Conservation (phyloP, 352 stramenopile species). For the Pythium folliculosum region DNA sequence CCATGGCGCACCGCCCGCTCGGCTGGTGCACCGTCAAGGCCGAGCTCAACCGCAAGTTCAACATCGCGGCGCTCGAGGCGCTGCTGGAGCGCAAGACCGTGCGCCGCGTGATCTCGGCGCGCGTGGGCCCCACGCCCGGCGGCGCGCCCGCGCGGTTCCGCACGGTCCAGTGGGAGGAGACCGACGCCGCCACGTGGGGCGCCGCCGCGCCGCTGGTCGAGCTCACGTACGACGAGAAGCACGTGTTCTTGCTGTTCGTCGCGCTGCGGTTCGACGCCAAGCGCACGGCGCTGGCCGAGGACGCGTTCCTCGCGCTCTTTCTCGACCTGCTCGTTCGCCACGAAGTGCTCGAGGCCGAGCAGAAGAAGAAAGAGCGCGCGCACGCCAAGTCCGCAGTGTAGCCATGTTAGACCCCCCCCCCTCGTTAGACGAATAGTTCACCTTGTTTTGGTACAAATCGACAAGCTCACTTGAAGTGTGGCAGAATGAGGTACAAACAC, state of each 20-base stretch:
- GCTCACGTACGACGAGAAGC: slow-evolving; percentile 60
- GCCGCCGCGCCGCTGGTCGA: slow-evolving; percentile 80
- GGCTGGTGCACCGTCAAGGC: slow-evolving; percentile 88
- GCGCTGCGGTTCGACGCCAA: slow-evolving; percentile 55
- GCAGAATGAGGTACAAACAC: no score
- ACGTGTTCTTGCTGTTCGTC: slow-evolving; percentile 63
- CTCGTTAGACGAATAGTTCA: background rate
- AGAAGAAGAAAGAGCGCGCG: slow-evolving; percentile 21
- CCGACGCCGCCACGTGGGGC: slow-evolving; percentile 82
- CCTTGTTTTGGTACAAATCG: slow-evolving; percentile 17
- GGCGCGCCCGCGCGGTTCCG: slow-evolving; percentile 76
- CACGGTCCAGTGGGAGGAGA: slow-evolving; percentile 89
- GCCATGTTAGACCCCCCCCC: background rate
- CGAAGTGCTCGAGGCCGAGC: slow-evolving; percentile 29
- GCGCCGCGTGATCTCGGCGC: slow-evolving; percentile 24
- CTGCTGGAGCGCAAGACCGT: slow-evolving; percentile 35
- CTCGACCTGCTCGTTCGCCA: slow-evolving; percentile 37
- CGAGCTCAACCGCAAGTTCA: slow-evolving; percentile 55
- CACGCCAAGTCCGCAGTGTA: background rate
- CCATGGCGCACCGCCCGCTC: slow-evolving; percentile 60
- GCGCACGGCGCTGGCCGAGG: slow-evolving; percentile 37
- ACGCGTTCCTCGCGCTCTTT: slow-evolving; percentile 47
- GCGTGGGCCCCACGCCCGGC: slow-evolving; percentile 60
- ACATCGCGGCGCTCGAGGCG: slow-evolving; percentile 31
- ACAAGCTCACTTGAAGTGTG: slow-evolving; percentile 11